phyloP scores from a whole-genome alignment of 2,329 filamentous ascomycete genomes.

The Aureobasidium leucospermi region DNA sequence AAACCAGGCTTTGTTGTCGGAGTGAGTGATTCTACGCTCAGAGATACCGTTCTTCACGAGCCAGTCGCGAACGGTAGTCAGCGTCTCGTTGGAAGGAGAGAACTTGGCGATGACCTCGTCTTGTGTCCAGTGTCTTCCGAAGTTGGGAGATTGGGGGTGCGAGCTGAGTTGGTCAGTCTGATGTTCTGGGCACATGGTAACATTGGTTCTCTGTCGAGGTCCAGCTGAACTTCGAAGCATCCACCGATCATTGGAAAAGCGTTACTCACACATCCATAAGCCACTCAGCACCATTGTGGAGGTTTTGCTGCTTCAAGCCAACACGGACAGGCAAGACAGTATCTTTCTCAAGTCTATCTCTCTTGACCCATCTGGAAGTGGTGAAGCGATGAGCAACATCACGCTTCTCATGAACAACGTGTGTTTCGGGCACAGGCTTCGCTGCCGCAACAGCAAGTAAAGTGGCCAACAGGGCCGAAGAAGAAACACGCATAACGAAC shows the following conservation, averaged over 20 bases:
- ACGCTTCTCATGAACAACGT: conserved; percentile 40
- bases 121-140: conserved; percentile 28
- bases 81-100: conserved; percentile 21
- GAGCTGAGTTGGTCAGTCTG: conserved; percentile 16
- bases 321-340: conserved; percentile 39
- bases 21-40: conserved; percentile 22
- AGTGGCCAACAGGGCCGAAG: neutral
- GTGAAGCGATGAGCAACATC: conserved; percentile 16
- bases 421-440: conserved; percentile 17
- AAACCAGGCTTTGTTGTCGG: conserved; percentile 28
- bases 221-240: neutral
- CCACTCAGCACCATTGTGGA: conserved; percentile 32
- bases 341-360: conserved; percentile 29
- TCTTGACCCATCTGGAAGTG: conserved; percentile 32
- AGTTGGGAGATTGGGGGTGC: conserved; percentile 26
- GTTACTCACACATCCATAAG: conserved; percentile 26
- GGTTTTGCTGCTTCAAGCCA: conserved; percentile 38
- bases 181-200: neutral
- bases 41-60: conserved; percentile 18
- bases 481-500: conserved; percentile 12
- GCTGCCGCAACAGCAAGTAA: conserved; percentile 3
- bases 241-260: neutral
- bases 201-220: no score
- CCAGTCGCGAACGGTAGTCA: conserved; percentile 22
- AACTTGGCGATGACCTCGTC: conserved; percentile 24